Percentiles rank a stretch among this genome's conserved stretches.
Evolutionary conservation across 1,284 basidiomycete species (phyloP).

Genomic region (Malassezia cuniculi): DNA sequence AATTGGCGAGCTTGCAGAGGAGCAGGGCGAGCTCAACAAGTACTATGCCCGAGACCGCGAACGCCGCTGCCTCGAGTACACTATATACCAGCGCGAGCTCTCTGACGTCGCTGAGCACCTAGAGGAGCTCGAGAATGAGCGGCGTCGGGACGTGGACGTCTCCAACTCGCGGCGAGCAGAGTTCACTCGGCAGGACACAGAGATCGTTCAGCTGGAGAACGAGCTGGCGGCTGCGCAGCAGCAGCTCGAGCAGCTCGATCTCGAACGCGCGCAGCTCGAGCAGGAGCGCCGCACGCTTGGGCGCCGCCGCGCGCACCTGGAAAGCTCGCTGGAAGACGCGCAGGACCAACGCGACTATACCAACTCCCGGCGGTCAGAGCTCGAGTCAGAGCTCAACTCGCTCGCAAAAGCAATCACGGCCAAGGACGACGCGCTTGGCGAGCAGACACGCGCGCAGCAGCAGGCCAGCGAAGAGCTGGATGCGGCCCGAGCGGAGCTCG

Average conservation of each 20-base stretch:
- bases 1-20: slow-evolving; percentile 79
- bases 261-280: slow-evolving; percentile 61
- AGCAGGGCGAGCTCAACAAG: slow-evolving; percentile 92
- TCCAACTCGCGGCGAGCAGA: slow-evolving; percentile 68
- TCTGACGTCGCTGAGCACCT: slow-evolving; percentile 72
- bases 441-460: slow-evolving; percentile 57
- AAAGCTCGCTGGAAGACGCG: slow-evolving; percentile 63
- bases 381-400: slow-evolving; percentile 56
- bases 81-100: slow-evolving; percentile 77
- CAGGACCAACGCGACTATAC: slow-evolving; percentile 46
- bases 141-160: slow-evolving; percentile 59
- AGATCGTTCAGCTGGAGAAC: slow-evolving; percentile 57
- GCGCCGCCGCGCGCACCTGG: slow-evolving; percentile 60
- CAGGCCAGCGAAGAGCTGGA: slow-evolving; percentile 49
- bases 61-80: slow-evolving; percentile 85
- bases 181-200: slow-evolving; percentile 69
- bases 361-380: slow-evolving; percentile 46
- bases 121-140: slow-evolving; percentile 61
- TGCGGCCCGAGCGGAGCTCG: slow-evolving; percentile 16
- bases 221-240: slow-evolving; percentile 62
- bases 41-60: slow-evolving; percentile 93
- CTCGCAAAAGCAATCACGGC: slow-evolving; percentile 55
- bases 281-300: slow-evolving; percentile 52
- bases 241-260: slow-evolving; percentile 56
- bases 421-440: slow-evolving; percentile 56